Percentiles rank a stretch among this genome's conserved stretches.
These are phyloP conservation scores for Lasiodiplodia citricola DNA, from an alignment of 2,329 filamentous ascomycete genomes.

Conservation along the genomic window DNA sequence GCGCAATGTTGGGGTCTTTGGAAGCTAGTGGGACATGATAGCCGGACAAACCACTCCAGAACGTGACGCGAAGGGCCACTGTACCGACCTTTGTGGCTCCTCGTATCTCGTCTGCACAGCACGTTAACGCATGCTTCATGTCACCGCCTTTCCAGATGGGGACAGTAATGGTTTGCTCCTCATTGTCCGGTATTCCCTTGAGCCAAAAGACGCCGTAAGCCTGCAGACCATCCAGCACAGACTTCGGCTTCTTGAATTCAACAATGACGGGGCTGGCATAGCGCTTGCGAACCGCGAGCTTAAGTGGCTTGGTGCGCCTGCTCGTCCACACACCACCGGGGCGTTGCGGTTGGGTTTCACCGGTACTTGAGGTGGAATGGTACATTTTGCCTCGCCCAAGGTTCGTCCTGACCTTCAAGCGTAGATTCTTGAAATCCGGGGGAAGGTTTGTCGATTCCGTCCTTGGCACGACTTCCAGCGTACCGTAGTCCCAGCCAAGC, in stretches of 20 bases:
- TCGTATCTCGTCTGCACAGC: conserved; percentile 42
- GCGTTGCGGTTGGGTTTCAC: conserved; percentile 33
- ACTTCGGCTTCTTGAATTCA: conserved; percentile 63
- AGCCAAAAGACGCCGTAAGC: conserved; percentile 69
- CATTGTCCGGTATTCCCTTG: conserved; percentile 71
- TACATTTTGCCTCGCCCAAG: conserved; percentile 66
- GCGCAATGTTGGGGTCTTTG: conserved; percentile 59
- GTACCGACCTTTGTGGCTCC: conserved; percentile 60
- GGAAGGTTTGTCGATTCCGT: conserved; percentile 58
- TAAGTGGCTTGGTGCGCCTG: conserved; percentile 52
- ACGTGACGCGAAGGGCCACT: conserved; percentile 62
- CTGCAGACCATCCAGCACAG: conserved; percentile 60
- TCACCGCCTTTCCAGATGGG: conserved; percentile 69
- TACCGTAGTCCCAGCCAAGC: conserved; percentile 75
- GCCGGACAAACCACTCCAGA: conserved; percentile 66
- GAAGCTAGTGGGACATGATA: conserved; percentile 63
- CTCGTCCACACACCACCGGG: conserved; percentile 58
- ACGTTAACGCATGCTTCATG: conserved; percentile 59
- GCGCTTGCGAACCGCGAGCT: conserved; percentile 65
- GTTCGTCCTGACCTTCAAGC: conserved; percentile 65
- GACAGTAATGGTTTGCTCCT: conserved; percentile 63
- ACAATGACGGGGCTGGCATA: conserved; percentile 63
- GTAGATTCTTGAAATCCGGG: conserved; percentile 54
- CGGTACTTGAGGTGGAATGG: conserved; percentile 37
- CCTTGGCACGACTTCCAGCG: conserved; percentile 65